Conservation (phyloP, 345 rosid genomes). For the Citropsis articulata region DNA sequence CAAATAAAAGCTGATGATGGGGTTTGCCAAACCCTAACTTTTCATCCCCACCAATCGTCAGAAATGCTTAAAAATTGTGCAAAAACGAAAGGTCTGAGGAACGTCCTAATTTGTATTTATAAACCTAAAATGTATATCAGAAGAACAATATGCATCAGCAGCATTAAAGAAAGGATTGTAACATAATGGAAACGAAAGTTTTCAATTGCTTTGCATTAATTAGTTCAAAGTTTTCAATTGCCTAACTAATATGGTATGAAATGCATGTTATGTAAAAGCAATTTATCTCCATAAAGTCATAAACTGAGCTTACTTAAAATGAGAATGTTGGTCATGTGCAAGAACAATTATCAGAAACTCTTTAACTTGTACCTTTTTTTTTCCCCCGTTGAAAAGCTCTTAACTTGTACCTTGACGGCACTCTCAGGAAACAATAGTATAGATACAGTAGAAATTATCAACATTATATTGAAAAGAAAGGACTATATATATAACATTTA, state of each 20-base stretch:
- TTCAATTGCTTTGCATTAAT: background rate
- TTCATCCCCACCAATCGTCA: conserved; percentile 7
- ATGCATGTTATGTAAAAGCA: background rate
- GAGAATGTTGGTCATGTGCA: background rate
- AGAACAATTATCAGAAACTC: too few species aligned
- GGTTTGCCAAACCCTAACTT: conserved; percentile 11
- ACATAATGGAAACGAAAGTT: background rate
- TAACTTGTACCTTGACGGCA: background rate
- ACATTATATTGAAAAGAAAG: too few species aligned
- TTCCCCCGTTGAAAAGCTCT: too few species aligned
- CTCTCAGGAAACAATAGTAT: background rate
- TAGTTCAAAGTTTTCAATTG: background rate
- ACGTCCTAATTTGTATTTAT: too few species aligned
- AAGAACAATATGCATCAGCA: background rate
- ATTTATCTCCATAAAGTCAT: background rate
- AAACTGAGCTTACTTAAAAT: background rate
- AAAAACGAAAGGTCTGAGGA: background rate
- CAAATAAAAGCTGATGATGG: conserved; percentile 2
- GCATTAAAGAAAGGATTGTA: background rate
- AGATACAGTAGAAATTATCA: too few species aligned
- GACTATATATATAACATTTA: background rate
- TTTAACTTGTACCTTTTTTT: too few species aligned
- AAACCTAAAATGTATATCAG: background rate
- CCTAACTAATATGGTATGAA: background rate
- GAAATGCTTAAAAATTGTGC: background rate